Percentiles rank a stretch among this genome's conserved stretches.
Evolutionary conservation across 2,329 filamentous ascomycete genomes (phyloP).

Genomic region (Talaromyces atroroseus): DNA sequence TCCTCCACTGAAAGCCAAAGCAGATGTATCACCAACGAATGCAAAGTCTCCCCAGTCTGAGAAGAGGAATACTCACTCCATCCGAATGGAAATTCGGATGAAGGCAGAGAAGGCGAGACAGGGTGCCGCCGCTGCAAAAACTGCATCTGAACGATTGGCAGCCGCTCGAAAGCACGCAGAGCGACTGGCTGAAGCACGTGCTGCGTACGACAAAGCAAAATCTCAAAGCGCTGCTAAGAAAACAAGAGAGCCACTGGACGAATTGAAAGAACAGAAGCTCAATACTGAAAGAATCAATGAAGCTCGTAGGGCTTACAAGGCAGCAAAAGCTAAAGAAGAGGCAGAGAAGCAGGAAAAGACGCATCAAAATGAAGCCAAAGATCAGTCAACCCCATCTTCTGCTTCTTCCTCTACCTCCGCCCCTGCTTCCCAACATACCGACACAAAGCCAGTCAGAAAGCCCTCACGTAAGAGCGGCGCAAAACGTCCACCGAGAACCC

Average conservation of each 20-base stretch:
- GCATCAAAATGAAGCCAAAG: not conserved
- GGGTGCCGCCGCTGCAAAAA: slow-evolving; percentile 8
- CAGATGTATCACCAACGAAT: not conserved
- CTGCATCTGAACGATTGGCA: slow-evolving; percentile 6
- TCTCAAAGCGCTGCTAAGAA: not conserved
- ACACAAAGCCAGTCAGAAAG: not conserved
- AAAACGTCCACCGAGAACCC: not conserved
- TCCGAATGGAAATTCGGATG: slow-evolving; percentile 13
- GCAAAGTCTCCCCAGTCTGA: not conserved
- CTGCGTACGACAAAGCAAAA: slow-evolving; percentile 12
- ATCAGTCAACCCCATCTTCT: not conserved
- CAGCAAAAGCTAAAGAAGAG: slow-evolving; percentile 10
- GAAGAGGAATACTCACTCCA: slow-evolving; percentile 9
- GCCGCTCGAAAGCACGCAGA: slow-evolving; percentile 13
- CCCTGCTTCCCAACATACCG: not conserved
- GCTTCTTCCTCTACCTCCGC: not conserved
- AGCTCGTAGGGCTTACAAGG: slow-evolving; percentile 11
- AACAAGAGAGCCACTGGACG: not conserved
- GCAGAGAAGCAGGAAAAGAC: not conserved
- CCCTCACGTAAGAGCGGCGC: not conserved
- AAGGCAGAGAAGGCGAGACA: slow-evolving; percentile 9
- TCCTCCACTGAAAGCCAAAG: slow-evolving; percentile 11
- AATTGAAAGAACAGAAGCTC: slow-evolving; percentile 7
- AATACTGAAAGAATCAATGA: slow-evolving; percentile 12
- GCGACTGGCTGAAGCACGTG: slow-evolving; percentile 11